These are phyloP conservation scores for Pythium rhizo-oryzae DNA, from an alignment of 352 stramenopile species.

Conservation along the genomic window DNA sequence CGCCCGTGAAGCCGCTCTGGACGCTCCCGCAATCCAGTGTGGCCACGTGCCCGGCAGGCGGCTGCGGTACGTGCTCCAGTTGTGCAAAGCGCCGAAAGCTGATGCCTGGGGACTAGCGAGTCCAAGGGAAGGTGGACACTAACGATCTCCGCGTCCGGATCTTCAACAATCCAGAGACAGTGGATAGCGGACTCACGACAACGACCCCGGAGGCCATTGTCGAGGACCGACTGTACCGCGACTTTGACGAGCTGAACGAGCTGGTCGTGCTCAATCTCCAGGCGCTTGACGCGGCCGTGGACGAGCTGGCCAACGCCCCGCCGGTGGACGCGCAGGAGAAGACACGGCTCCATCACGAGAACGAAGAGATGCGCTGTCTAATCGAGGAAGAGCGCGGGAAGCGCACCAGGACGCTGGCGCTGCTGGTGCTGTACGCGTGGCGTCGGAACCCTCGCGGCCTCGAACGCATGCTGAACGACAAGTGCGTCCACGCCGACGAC, in stretches of 20 bases:
- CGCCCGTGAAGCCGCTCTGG: background rate
- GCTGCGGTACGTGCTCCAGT: background rate
- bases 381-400: constrained; percentile 34
- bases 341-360: constrained; percentile 38
- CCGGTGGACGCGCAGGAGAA: constrained; percentile 24
- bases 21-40: background rate
- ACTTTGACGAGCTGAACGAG: constrained; percentile 23
- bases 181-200: too few relatives aligned
- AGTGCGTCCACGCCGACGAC: background rate
- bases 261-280: constrained; percentile 35
- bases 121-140: too few relatives aligned
- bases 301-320: constrained; percentile 27
- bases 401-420: constrained; percentile 39
- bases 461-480: background rate
- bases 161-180: too few relatives aligned
- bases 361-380: constrained; percentile 39
- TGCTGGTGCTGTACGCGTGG: constrained; percentile 34
- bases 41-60: background rate
- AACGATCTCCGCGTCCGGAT: too few relatives aligned
- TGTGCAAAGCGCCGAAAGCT: too few relatives aligned
- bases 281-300: constrained; percentile 35
- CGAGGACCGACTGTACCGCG: constrained; percentile 6
- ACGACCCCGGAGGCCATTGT: background rate
- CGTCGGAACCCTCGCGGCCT: background rate
- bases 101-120: too few relatives aligned